Evolutionary conservation across 768 basidiomycete species (phyloP).

Genomic region (Phaeotremella fagi): DNA sequence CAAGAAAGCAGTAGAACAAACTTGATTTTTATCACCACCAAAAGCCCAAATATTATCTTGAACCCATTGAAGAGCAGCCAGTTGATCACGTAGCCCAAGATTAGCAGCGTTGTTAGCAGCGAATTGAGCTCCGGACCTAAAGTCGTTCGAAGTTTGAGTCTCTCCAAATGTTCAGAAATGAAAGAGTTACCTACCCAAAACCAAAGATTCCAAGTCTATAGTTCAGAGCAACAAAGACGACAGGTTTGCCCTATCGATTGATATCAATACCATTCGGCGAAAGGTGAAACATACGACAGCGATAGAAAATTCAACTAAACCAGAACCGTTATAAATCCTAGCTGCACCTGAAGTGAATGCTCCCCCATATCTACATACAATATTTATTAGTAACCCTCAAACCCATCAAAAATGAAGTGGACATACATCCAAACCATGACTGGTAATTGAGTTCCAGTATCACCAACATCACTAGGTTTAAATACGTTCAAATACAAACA

Average conservation of each 20-base stretch:
- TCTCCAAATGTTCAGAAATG: not conserved
- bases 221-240: conserved; percentile 55
- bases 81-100: conserved; percentile 61
- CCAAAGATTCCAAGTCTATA: conserved; percentile 57
- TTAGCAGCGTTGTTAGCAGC: conserved; percentile 49
- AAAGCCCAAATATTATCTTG: conserved; percentile 64
- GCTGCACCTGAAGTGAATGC: conserved; percentile 46
- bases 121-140: conserved; percentile 31
- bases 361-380: conserved; percentile 51
- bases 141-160: not conserved
- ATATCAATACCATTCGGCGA: not conserved
- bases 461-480: conserved; percentile 47
- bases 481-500: conserved; percentile 56
- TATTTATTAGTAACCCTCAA: no score
- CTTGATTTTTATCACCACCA: conserved; percentile 58
- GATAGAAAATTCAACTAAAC: conserved; percentile 25
- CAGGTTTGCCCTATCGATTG: conserved; percentile 49
- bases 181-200: conserved; percentile 40
- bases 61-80: conserved; percentile 58
- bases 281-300: conserved; percentile 12
- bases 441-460: conserved; percentile 44
- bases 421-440: conserved; percentile 52
- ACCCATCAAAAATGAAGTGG: not conserved
- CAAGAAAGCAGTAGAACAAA: conserved; percentile 49
- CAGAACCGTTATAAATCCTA: conserved; percentile 46